These are phyloP conservation scores for Saturnispora besseyi DNA, from an alignment of 805 yeast species.

Conservation along the genomic window DNA sequence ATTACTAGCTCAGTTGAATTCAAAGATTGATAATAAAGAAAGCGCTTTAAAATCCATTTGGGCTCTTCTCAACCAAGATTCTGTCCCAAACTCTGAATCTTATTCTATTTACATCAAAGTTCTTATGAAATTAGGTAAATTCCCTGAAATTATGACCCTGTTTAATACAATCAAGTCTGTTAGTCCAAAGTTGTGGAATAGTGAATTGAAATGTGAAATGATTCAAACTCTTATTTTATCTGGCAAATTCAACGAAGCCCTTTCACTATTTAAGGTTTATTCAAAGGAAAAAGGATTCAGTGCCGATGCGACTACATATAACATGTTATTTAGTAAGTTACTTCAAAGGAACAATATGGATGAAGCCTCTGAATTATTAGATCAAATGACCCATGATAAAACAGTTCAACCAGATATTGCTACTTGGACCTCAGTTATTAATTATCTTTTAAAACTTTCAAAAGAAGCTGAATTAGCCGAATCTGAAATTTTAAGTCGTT, in stretches of 20 bases:
- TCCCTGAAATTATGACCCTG: slow-evolving; percentile 35
- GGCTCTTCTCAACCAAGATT: slow-evolving; percentile 22
- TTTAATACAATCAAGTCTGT: slow-evolving; percentile 28
- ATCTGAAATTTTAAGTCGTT: slow-evolving; percentile 25
- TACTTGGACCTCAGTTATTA: slow-evolving; percentile 53
- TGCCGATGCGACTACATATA: slow-evolving; percentile 44
- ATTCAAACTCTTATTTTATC: slow-evolving; percentile 36
- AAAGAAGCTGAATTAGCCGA: slow-evolving; percentile 34
- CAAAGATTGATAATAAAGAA: slow-evolving; percentile 21
- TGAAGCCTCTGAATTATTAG: slow-evolving; percentile 41
- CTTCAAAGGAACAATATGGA: slow-evolving; percentile 32
- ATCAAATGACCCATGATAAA: slow-evolving; percentile 31
- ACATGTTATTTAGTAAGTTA: slow-evolving; percentile 38
- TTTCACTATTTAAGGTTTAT: slow-evolving; percentile 21
- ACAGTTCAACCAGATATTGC: slow-evolving; percentile 47
- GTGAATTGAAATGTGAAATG: slow-evolving; percentile 35
- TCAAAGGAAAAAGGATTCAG: slow-evolving; percentile 22
- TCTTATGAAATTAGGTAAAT: slow-evolving; percentile 33
- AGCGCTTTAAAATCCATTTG: slow-evolving; percentile 33
- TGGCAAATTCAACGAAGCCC: slow-evolving; percentile 35
- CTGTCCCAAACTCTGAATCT: slow-evolving; percentile 39
- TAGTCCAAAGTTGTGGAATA: slow-evolving; percentile 28
- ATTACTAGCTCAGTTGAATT: slow-evolving; percentile 28
- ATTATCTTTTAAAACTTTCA: slow-evolving; percentile 42
- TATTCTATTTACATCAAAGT: slow-evolving; percentile 40